phyloP scores from a whole-genome alignment of 2,329 filamentous ascomycete species.

The Colletotrichum sansevieriae region DNA sequence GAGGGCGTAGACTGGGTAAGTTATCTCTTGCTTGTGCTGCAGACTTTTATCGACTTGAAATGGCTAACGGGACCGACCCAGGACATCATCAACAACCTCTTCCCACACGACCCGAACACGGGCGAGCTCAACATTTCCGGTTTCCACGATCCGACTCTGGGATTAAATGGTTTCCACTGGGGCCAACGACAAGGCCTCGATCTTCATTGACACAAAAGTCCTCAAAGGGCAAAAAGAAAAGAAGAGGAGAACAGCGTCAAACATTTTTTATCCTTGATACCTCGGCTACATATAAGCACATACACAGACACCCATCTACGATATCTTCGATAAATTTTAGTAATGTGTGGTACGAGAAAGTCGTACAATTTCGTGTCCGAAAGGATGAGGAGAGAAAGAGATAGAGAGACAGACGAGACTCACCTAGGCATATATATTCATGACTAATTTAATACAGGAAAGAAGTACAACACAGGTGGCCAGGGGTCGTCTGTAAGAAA shows the following conservation, averaged over 20 bases:
- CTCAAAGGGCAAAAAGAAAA: background rate
- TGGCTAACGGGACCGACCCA: conserved; percentile 37
- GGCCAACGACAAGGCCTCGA: conserved; percentile 35
- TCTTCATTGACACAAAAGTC: background rate
- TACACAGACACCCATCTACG: background rate
- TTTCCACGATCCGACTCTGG: conserved; percentile 53
- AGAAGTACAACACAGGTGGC: background rate
- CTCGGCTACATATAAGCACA: conserved; percentile 6
- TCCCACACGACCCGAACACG: conserved; percentile 55
- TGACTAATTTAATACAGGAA: background rate
- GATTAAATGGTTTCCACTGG: conserved; percentile 48
- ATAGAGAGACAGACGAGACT: no score
- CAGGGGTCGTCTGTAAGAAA: background rate
- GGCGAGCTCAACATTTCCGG: conserved; percentile 54
- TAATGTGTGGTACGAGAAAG: background rate
- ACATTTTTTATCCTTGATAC: background rate
- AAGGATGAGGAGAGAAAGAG: no score
- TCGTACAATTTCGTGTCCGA: background rate
- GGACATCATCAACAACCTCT: conserved; percentile 54
- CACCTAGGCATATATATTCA: no score
- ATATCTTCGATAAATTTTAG: background rate
- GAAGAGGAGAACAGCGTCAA: no score
- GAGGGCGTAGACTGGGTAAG: conserved; percentile 77
- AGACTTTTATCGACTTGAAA: background rate
- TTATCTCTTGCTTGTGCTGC: conserved; percentile 37